Evolutionary conservation across 2,329 filamentous ascomycete species (phyloP).

Genomic region (Lecanicillium sp.): DNA sequence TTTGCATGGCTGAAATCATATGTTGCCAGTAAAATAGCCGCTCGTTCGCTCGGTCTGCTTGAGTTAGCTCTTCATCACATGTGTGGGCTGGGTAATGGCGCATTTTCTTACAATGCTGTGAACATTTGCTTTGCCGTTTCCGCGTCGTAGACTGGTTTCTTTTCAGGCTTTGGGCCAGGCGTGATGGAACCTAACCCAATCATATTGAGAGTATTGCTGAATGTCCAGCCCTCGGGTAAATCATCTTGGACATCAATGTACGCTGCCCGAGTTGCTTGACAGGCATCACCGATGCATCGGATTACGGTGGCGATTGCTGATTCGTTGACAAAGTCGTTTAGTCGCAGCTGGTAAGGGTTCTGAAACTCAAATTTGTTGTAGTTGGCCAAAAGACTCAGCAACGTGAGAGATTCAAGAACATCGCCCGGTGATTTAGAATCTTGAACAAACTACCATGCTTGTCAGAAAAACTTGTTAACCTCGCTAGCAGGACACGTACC

Average conservation of each 20-base stretch:
- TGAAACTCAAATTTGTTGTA: slow-evolving; percentile 99
- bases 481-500: slow-evolving; percentile 39
- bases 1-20: slow-evolving; percentile 95
- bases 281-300: slow-evolving; percentile 64
- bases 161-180: slow-evolving; percentile 56
- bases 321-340: slow-evolving; percentile 95
- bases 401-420: slow-evolving; percentile 66
- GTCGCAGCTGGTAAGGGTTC: slow-evolving; percentile 85
- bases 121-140: slow-evolving; percentile 82
- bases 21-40: slow-evolving; percentile 71
- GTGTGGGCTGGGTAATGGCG: too few relatives aligned
- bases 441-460: slow-evolving; percentile 59
- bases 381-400: slow-evolving; percentile 83
- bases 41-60: slow-evolving; percentile 72
- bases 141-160: slow-evolving; percentile 51
- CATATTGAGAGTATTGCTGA: slow-evolving; percentile 72
- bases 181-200: slow-evolving; percentile 75
- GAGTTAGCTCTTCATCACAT: too few relatives aligned
- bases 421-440: slow-evolving; percentile 59
- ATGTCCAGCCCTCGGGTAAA: slow-evolving; percentile 78
- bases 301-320: slow-evolving; percentile 76
- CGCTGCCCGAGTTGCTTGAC: slow-evolving; percentile 56
- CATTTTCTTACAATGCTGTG: slow-evolving; percentile 56
- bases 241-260: slow-evolving; percentile 89
- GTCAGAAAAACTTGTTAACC: not conserved